Evolutionary conservation across 106 monocot species (phyloP), one percentile per base, ranked within the genome.

Genomic region (Agapanthus africanus): DNA sequence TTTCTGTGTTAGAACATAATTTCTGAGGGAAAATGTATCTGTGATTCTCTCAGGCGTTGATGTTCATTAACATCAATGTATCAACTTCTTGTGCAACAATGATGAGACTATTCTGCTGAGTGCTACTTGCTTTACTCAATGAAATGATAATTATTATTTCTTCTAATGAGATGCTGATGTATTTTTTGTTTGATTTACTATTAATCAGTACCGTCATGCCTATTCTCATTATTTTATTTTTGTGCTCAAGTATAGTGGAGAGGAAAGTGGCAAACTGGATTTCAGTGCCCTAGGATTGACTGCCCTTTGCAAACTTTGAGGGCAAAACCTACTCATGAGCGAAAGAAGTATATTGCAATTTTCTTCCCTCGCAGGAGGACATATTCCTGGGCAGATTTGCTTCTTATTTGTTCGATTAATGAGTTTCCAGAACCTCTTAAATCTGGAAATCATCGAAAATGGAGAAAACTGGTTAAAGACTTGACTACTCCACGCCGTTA

Each of bases 181-280:
- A 67, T 66, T 23, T 67, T 67, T 40, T 42, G 15, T 37, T 21
- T 64, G 64, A 49, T 28, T 68, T 11, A 16, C 1, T 28, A 1
- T 36, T 26, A 34, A 21, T 51, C 11, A 51, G 3, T 51, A 37
- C 16, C 51, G 1, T 16, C 35, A 36, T 33, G 0, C 25, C 18
- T 65, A 11, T 67, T 54, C 40, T 63, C 46, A 73, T 40, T 46
- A 41, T 52, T 56, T 62, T 22, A 23, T 62, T 62, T 63, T 67
- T 64, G 49, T 25, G 44, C 51, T 76, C 64, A 75, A 80, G 75
- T 82, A 60, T 73, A 95, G 95, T 95, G 95, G 95, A 83, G 91
- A 81, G 95, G 95, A 56, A 95, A 91, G 69, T 95, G 95, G 95
- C 95, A 91, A 72, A 91, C 84, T 42, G 85, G 91, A 76, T 88